Percentiles rank a stretch among this genome's conserved stretches.
phyloP scores from a whole-genome alignment of 441 rosid species.

The Raphanus hybrid region DNA sequence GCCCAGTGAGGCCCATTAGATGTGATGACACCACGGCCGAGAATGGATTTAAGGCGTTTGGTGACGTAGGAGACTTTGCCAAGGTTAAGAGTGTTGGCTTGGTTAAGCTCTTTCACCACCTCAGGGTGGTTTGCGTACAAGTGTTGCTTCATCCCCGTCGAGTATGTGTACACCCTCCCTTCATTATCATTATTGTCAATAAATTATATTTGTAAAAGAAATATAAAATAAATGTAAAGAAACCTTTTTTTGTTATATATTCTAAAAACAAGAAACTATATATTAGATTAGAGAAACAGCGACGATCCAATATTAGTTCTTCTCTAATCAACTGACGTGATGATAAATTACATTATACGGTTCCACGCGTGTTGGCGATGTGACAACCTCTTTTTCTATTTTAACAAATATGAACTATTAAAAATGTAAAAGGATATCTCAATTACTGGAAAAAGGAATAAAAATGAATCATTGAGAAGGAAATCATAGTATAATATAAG shows the following conservation, averaged over 20 bases:
- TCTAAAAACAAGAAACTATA: not conserved
- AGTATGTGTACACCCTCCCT: slow-evolving; percentile 72
- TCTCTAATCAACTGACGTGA: not conserved
- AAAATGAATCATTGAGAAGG: slow-evolving; percentile 16
- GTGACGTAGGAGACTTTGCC: slow-evolving; percentile 78
- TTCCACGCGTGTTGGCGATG: slow-evolving; percentile 20
- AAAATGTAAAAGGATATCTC: not conserved
- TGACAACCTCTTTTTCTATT: slow-evolving; percentile 15
- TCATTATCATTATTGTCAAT: slow-evolving; percentile 14
- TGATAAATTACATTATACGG: not conserved
- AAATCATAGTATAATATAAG: slow-evolving; percentile 19
- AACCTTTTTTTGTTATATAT: not conserved
- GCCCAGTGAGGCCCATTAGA: slow-evolving; percentile 82
- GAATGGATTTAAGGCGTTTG: slow-evolving; percentile 62
- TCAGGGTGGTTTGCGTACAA: slow-evolving; percentile 69
- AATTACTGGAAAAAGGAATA: slow-evolving; percentile 5
- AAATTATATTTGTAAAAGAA: not conserved
- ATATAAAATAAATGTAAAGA: not conserved
- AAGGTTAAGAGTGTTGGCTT: slow-evolving; percentile 57
- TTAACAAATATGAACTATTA: not conserved
- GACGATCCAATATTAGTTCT: not conserved
- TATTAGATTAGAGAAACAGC: not conserved
- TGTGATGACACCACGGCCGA: slow-evolving; percentile 75
- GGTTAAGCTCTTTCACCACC: slow-evolving; percentile 74
- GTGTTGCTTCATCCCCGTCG: slow-evolving; percentile 76